Conservation (phyloP, 352 stramenopile genomes). For the Globisporangium alternatum region DNA sequence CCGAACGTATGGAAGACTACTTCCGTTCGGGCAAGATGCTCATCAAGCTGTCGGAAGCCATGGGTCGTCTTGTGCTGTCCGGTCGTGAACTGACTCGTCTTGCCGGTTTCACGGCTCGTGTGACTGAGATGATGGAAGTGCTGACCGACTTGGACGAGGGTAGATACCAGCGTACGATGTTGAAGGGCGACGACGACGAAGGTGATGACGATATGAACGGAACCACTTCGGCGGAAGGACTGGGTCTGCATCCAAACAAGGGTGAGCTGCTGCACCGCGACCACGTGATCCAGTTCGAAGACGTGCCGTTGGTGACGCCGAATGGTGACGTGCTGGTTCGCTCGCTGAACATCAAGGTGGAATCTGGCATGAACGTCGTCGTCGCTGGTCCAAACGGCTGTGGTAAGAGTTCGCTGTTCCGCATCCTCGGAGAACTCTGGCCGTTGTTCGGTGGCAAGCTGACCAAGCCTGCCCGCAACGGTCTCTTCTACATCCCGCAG, state of each 20-base stretch:
- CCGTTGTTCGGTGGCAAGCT: constrained; percentile 73
- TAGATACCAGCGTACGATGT: constrained; percentile 75
- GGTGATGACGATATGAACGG: constrained; percentile 20
- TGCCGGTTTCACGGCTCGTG: constrained; percentile 71
- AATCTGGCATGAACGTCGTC: constrained; percentile 89
- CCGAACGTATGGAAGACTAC: constrained; percentile 82
- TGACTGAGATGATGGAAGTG: constrained; percentile 82
- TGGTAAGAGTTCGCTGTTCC: constrained; percentile 88
- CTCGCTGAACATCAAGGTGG: constrained; percentile 76
- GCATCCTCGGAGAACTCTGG: constrained; percentile 87
- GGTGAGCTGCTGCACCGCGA: constrained; percentile 51
- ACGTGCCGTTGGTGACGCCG: constrained; percentile 87
- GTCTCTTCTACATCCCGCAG: constrained; percentile 91
- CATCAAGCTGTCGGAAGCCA: constrained; percentile 82
- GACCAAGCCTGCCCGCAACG: constrained; percentile 75
- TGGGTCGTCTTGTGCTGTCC: constrained; percentile 82
- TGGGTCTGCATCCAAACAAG: constrained; percentile 60
- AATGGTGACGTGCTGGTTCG: constrained; percentile 87
- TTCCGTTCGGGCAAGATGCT: constrained; percentile 85
- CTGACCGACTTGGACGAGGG: constrained; percentile 58
- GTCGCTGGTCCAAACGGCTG: constrained; percentile 83
- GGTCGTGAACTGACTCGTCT: constrained; percentile 82
- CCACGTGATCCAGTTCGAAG: constrained; percentile 85
- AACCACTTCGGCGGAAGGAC: constrained; percentile 38
- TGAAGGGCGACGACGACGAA: constrained; percentile 42